phyloP scores from a whole-genome alignment of 768 basidiomycete species.

The Coprinopsis marcescibilis region DNA sequence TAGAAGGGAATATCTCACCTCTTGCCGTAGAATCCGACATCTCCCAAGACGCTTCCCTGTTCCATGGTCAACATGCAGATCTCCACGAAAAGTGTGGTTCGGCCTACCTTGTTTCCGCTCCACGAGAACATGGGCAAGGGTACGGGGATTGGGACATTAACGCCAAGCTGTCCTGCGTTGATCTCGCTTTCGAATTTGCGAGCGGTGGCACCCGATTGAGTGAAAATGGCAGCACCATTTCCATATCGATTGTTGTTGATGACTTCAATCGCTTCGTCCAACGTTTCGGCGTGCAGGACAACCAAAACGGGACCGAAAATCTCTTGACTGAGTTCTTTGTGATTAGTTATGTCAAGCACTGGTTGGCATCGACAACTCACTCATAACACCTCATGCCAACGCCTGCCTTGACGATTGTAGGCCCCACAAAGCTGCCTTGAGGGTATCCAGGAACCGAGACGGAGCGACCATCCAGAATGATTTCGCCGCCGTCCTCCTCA shows the following conservation, averaged over 20 bases:
- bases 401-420: conserved; percentile 82
- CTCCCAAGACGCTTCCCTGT: conserved; percentile 72
- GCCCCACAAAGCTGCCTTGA: conserved; percentile 91
- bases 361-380: conserved; percentile 37
- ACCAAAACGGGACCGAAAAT: conserved; percentile 92
- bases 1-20: conserved; percentile 38
- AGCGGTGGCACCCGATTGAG: conserved; percentile 92
- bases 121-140: conserved; percentile 92
- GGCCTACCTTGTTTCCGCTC: conserved; percentile 81
- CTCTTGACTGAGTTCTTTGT: conserved; percentile 89
- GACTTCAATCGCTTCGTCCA: conserved; percentile 86
- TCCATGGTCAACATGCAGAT: too few relatives aligned
- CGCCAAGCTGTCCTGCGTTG: conserved; percentile 89
- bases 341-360: too few relatives aligned
- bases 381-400: conserved; percentile 83
- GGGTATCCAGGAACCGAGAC: conserved; percentile 67
- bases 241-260: conserved; percentile 90
- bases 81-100: too few relatives aligned
- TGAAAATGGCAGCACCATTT: conserved; percentile 94
- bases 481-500: conserved; percentile 75
- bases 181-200: conserved; percentile 86
- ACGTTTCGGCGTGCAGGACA: conserved; percentile 68
- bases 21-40: conserved; percentile 89
- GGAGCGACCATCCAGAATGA: conserved; percentile 81
- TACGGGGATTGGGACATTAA: conserved; percentile 91